These are phyloP conservation scores for Nepenthes mirabilis DNA, from an alignment of 148 eudicot species.

Conservation along the genomic window DNA sequence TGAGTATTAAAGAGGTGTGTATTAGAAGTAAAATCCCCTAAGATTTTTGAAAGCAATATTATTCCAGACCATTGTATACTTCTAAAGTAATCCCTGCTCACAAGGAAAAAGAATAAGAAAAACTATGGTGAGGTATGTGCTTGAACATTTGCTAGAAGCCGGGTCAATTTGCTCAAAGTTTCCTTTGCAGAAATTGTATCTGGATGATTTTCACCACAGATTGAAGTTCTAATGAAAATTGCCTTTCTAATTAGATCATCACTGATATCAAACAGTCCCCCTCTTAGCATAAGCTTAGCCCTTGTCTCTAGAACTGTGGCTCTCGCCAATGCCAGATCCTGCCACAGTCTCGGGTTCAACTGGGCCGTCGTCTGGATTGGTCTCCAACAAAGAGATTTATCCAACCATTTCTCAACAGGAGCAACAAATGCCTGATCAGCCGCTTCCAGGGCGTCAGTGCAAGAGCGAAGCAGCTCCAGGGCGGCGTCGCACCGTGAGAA, in stretches of 20 bases:
- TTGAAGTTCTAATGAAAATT: slow-evolving; percentile 79
- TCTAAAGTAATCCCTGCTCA: slow-evolving; percentile 35
- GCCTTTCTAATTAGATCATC: slow-evolving; percentile 89
- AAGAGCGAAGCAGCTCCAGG: slow-evolving; percentile 73
- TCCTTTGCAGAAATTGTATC: slow-evolving; percentile 73
- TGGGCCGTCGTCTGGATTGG: slow-evolving; percentile 83
- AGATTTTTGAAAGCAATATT: slow-evolving; percentile 19
- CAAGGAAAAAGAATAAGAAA: slow-evolving; percentile 19
- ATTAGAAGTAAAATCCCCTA: slow-evolving; percentile 5
- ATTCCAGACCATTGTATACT: slow-evolving; percentile 29
- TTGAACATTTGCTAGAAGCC: slow-evolving; percentile 75
- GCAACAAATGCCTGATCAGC: slow-evolving; percentile 83
- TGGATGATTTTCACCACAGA: slow-evolving; percentile 84
- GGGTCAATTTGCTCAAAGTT: slow-evolving; percentile 69
- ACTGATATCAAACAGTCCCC: slow-evolving; percentile 79
- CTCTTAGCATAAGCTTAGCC: slow-evolving; percentile 94
- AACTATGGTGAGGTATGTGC: slow-evolving; percentile 66
- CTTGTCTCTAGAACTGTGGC: slow-evolving; percentile 79
- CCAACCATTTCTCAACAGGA: slow-evolving; percentile 83
- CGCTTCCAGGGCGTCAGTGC: slow-evolving; percentile 78
- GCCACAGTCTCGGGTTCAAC: slow-evolving; percentile 83
- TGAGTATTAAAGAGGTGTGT: slow-evolving; percentile 8
- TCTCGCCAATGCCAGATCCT: slow-evolving; percentile 74
- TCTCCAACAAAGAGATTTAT: slow-evolving; percentile 79
- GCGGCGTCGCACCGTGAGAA: slow-evolving; percentile 73